These are phyloP conservation scores for Chamaecyparis obtusa DNA, from an alignment of 75 land plant species.

Conservation along the genomic window DNA sequence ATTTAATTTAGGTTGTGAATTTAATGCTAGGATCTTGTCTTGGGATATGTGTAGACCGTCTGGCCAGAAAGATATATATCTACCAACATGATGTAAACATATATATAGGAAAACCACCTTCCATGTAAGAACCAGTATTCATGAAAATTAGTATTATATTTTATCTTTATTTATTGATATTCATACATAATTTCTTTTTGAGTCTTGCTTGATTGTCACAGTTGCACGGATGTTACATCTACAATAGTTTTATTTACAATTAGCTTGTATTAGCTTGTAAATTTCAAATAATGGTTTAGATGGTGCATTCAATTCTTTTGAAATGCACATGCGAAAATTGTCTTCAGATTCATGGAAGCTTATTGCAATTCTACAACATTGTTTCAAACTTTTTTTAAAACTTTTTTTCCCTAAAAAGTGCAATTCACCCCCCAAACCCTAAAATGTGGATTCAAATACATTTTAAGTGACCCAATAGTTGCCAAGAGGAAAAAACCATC, in stretches of 20 bases:
- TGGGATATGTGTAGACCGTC: no score
- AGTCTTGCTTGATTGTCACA: background rate
- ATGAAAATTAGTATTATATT: background rate
- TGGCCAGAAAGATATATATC: background rate
- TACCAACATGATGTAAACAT: background rate
- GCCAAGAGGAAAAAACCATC: no score
- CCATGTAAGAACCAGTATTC: background rate
- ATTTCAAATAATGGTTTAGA: background rate
- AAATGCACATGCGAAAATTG: background rate
- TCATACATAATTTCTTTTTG: background rate
- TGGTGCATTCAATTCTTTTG: background rate
- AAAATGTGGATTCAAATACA: no score
- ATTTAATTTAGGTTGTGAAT: no score
- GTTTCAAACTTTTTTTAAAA: background rate
- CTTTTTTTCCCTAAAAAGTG: no score
- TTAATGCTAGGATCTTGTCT: no score
- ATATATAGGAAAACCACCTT: background rate
- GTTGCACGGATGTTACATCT: background rate
- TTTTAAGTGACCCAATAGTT: no score
- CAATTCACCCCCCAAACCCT: no score
- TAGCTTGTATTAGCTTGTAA: background rate
- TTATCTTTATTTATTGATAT: background rate
- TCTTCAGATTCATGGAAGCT: background rate
- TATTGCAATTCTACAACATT: background rate
- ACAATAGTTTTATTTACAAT: background rate